Evolutionary conservation across 805 yeast genomes (phyloP).

Genomic region (Ogataea paraovalis): DNA sequence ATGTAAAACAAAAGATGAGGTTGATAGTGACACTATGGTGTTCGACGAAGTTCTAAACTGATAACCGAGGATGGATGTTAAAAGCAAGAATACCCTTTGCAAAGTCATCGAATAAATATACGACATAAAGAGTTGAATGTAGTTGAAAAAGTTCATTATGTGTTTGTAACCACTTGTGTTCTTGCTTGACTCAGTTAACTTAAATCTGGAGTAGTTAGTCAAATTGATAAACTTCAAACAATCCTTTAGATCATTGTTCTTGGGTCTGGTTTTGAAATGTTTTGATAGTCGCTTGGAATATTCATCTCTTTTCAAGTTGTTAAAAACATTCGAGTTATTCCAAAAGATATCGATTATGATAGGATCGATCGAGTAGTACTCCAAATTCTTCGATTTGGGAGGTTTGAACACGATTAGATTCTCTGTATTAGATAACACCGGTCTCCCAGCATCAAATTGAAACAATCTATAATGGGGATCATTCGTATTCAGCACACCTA

Average conservation of each 20-base stretch:
- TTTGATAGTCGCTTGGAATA: slow-evolving; percentile 27
- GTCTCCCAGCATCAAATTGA: slow-evolving; percentile 14
- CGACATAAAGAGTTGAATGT: slow-evolving; percentile 1
- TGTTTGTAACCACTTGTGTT: slow-evolving; percentile 2
- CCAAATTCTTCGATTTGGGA: slow-evolving; percentile 67
- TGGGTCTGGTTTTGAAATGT: slow-evolving; percentile 17
- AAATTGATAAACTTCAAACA: slow-evolving; percentile 29
- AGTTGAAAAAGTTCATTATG: not conserved
- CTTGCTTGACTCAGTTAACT: slow-evolving; percentile 7
- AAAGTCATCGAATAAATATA: slow-evolving; percentile 8
- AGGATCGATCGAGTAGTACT: slow-evolving; percentile 73
- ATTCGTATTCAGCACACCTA: slow-evolving; percentile 27
- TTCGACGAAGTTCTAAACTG: slow-evolving; percentile 5
- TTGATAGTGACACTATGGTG: slow-evolving; percentile 2
- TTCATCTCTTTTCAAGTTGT: slow-evolving; percentile 15
- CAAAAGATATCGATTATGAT: slow-evolving; percentile 56
- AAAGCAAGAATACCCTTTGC: slow-evolving; percentile 8
- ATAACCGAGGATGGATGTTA: slow-evolving; percentile 12
- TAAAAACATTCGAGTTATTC: slow-evolving; percentile 16
- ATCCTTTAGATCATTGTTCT: slow-evolving; percentile 22
- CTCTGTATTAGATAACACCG: slow-evolving; percentile 16
- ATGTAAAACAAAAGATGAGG: slow-evolving; percentile 51
- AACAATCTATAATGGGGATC: slow-evolving; percentile 13
- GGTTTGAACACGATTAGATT: slow-evolving; percentile 56
- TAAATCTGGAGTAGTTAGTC: slow-evolving; percentile 25